Conservation (phyloP, 164 flowering plant species). For the Annona cherimola region DNA sequence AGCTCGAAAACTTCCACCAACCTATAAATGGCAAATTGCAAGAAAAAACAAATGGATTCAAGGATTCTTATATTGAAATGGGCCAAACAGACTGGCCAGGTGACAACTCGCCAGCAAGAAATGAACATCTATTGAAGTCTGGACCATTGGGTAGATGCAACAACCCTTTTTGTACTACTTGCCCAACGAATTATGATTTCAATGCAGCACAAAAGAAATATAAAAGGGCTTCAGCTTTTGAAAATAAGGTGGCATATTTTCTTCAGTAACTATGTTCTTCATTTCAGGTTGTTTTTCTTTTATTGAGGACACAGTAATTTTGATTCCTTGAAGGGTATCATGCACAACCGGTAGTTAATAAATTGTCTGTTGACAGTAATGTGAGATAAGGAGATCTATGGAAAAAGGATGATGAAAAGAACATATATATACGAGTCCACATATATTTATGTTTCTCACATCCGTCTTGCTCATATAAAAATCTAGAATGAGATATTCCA, state of each 20-base stretch:
- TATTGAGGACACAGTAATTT: background rate
- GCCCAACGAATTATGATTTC: conserved; percentile 50
- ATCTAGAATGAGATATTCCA: no score
- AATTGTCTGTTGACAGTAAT: no score
- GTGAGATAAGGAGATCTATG: no score
- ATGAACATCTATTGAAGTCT: conserved; percentile 72
- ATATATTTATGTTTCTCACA: no score
- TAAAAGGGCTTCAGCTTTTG: conserved; percentile 18
- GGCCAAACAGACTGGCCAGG: conserved; percentile 30
- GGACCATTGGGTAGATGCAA: conserved; percentile 83
- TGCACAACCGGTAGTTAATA: background rate
- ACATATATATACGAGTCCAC: no score
- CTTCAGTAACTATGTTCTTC: conserved; percentile 11
- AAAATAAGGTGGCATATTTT: conserved; percentile 39
- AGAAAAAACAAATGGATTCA: conserved; percentile 18
- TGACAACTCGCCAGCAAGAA: conserved; percentile 31
- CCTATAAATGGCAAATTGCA: conserved; percentile 17
- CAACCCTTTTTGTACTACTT: conserved; percentile 88
- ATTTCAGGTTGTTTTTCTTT: background rate
- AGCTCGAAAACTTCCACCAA: conserved; percentile 20
- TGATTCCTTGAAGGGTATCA: background rate
- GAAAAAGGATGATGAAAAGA: no score
- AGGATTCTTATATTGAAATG: conserved; percentile 28
- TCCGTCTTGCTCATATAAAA: no score
- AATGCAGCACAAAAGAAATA: conserved; percentile 20